Conservation (phyloP, 176 grass and related monocot species). For the Triticum timopheevii region DNA sequence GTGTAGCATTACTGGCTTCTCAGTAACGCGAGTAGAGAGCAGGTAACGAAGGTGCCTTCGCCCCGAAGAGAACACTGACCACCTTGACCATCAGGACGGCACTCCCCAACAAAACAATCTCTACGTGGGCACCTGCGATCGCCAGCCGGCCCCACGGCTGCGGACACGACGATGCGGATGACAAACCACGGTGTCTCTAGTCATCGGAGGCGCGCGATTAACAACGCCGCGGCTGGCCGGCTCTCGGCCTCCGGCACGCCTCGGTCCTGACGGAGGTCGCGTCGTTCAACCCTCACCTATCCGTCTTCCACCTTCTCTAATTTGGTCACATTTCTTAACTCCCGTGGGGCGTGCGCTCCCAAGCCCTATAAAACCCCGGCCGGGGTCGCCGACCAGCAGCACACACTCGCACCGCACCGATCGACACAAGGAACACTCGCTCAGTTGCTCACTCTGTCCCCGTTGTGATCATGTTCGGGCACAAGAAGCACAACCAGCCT, state of each 20-base stretch:
- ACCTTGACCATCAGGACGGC: neutral
- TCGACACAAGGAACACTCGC: neutral
- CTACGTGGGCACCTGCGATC: neutral
- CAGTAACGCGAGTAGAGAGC: neutral
- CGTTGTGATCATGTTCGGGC: slow-evolving; percentile 9
- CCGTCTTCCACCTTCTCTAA: neutral
- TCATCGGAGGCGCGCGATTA: neutral
- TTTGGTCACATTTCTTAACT: neutral
- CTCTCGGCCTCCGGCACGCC: neutral
- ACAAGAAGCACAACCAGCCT: slow-evolving; percentile 10
- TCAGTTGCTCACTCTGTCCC: neutral
- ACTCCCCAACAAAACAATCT: neutral
- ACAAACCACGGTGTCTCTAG: slow-evolving; percentile 1
- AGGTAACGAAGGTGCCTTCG: neutral
- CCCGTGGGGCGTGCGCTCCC: neutral
- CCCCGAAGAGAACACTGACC: neutral
- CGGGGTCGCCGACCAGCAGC: neutral
- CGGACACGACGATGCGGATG: neutral
- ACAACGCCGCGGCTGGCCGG: neutral
- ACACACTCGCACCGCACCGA: neutral
- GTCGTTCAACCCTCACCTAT: neutral
- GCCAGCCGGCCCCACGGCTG: neutral
- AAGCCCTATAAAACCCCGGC: slow-evolving; percentile 27
- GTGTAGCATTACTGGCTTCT: too few species aligned
- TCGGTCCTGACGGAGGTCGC: slow-evolving; percentile 6